Percentiles rank a stretch among this genome's conserved stretches.
These are phyloP conservation scores for Ogataea angusta DNA, from an alignment of 805 yeast species.

Conservation along the genomic window DNA sequence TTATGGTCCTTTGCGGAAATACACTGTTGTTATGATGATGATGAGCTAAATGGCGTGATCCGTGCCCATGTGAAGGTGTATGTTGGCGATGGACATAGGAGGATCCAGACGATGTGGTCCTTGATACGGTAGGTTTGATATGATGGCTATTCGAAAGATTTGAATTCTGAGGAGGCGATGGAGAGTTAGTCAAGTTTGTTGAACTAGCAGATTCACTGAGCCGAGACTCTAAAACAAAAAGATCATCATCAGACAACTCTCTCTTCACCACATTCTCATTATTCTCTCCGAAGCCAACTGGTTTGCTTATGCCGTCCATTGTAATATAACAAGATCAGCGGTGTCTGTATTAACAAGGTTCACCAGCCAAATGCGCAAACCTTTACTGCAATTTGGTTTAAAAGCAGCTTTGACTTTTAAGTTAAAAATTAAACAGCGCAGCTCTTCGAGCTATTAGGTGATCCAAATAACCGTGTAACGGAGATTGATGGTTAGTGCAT, in stretches of 20 bases:
- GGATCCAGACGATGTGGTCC: conserved; percentile 13
- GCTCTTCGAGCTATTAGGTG: neutral
- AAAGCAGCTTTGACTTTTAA: neutral
- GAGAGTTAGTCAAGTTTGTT: neutral
- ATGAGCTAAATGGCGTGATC: conserved; percentile 19
- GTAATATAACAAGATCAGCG: neutral
- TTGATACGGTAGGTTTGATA: neutral
- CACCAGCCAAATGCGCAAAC: neutral
- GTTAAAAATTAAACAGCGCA: neutral
- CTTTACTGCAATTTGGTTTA: neutral
- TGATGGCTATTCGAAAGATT: neutral
- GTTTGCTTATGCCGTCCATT: neutral
- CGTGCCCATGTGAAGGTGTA: conserved; percentile 21
- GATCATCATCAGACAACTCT: conserved; percentile 1
- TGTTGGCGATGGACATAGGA: conserved; percentile 24
- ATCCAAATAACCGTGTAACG: conserved; percentile 7
- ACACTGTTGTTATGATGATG: conserved; percentile 15
- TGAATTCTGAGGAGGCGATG: neutral
- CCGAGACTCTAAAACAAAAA: neutral
- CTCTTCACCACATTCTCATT: neutral
- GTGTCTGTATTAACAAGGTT: neutral
- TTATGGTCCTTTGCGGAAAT: conserved; percentile 10
- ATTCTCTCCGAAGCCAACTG: neutral
- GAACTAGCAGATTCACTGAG: neutral
- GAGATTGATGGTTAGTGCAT: conserved; percentile 4